Percentiles rank a stretch among this genome's conserved stretches.
These are phyloP conservation scores for Nemania sp. DNA, from an alignment of 2,329 filamentous ascomycete genomes.

Conservation along the genomic window DNA sequence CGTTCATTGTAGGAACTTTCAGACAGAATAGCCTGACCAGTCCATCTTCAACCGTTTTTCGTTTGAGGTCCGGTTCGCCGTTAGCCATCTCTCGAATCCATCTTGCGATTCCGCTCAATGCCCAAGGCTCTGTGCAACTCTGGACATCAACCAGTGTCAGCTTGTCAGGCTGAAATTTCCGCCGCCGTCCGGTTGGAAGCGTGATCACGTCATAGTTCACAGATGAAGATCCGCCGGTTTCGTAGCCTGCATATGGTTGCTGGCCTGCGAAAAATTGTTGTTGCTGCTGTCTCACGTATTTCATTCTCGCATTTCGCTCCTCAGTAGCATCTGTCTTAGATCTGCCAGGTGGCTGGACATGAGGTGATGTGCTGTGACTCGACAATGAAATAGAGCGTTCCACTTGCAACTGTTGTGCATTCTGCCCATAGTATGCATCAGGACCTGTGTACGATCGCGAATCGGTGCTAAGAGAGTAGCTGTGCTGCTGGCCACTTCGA, in stretches of 20 bases:
- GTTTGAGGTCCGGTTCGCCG: constrained; percentile 84
- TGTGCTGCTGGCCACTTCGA: constrained; percentile 52
- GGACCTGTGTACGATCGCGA: constrained; percentile 49
- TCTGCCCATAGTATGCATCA: constrained; percentile 54
- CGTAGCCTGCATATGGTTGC: constrained; percentile 60
- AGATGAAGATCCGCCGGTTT: constrained; percentile 55
- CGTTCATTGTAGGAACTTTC: constrained; percentile 98
- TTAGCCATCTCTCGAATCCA: constrained; percentile 92
- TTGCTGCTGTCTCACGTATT: constrained; percentile 57
- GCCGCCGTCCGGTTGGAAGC: constrained; percentile 76
- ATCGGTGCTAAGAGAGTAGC: constrained; percentile 53
- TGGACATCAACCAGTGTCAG: constrained; percentile 79
- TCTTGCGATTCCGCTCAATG: constrained; percentile 79
- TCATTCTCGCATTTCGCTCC: constrained; percentile 55
- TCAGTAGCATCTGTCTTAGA: constrained; percentile 94
- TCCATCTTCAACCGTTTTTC: constrained; percentile 83
- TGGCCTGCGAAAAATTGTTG: constrained; percentile 57
- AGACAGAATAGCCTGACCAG: constrained; percentile 86
- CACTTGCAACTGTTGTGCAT: constrained; percentile 51
- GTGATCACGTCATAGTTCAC: constrained; percentile 82
- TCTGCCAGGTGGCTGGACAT: constrained; percentile 78
- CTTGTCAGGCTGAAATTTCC: constrained; percentile 84
- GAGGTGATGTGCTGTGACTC: constrained; percentile 78
- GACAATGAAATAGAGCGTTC: constrained; percentile 81
- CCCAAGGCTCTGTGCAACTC: constrained; percentile 89